Percentiles rank a stretch among this genome's conserved stretches.
These are phyloP conservation scores for Quercus alba DNA, from an alignment of 306 rosid species.

Conservation along the genomic window DNA sequence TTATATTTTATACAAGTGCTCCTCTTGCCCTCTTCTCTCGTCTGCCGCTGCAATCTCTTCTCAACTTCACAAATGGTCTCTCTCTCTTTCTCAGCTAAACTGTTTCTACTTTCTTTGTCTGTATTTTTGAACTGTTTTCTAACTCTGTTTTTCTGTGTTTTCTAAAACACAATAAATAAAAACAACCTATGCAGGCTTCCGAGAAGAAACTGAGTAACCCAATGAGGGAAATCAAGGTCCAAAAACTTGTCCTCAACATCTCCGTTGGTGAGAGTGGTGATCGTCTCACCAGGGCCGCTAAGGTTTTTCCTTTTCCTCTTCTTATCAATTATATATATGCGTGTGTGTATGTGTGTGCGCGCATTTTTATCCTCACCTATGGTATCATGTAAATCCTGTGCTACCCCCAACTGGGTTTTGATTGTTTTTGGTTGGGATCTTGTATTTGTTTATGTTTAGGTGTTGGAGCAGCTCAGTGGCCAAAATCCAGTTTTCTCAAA, in stretches of 20 bases:
- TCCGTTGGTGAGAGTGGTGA: slow-evolving; percentile 86
- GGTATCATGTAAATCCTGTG: not conserved
- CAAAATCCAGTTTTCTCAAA: slow-evolving; percentile 76
- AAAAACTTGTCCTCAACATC: slow-evolving; percentile 78
- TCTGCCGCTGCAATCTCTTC: slow-evolving; percentile 8
- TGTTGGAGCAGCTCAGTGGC: slow-evolving; percentile 76
- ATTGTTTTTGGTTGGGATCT: not conserved
- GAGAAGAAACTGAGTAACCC: slow-evolving; percentile 74
- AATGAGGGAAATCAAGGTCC: slow-evolving; percentile 81
- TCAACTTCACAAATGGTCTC: slow-evolving; percentile 15
- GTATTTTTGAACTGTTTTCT: not conserved
- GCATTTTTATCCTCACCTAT: not conserved
- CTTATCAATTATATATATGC: not conserved
- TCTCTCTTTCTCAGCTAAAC: not conserved
- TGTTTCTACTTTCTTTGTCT: not conserved
- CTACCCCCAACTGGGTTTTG: not conserved
- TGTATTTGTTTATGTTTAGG: slow-evolving; percentile 27
- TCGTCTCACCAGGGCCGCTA: slow-evolving; percentile 80
- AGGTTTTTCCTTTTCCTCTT: slow-evolving; percentile 25
- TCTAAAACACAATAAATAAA: slow-evolving; percentile 2
- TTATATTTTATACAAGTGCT: no score
- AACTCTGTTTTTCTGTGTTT: not conserved
- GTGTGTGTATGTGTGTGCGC: no score
- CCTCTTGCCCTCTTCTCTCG: not conserved
- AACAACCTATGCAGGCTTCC: slow-evolving; percentile 43